These are phyloP conservation scores for Aspergillus ruber DNA, from an alignment of 2,329 filamentous ascomycete species.

Conservation along the genomic window DNA sequence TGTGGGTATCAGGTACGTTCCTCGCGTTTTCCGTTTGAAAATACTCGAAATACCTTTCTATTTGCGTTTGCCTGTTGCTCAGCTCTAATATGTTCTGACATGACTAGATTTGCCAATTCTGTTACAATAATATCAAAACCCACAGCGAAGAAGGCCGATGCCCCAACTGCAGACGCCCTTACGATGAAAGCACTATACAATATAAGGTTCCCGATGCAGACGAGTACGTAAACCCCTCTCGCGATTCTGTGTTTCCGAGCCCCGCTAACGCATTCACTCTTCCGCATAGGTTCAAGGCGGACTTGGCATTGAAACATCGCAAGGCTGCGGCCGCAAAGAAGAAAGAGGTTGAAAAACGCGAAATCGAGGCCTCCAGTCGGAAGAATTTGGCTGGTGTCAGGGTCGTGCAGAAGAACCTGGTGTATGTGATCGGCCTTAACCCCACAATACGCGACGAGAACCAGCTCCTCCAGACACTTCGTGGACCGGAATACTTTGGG, in stretches of 20 bases:
- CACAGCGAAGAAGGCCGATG: conserved; percentile 91
- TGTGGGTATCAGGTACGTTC: conserved; percentile 87
- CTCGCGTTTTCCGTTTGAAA: neutral
- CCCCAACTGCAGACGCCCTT: conserved; percentile 91
- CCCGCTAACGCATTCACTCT: neutral
- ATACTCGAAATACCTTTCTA: neutral
- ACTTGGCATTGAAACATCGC: conserved; percentile 64
- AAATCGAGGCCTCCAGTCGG: conserved; percentile 89
- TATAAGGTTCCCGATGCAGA: conserved; percentile 93
- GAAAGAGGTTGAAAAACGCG: conserved; percentile 92
- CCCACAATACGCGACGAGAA: conserved; percentile 90
- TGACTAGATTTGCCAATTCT: conserved; percentile 91
- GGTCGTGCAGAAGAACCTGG: conserved; percentile 96
- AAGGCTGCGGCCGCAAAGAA: conserved; percentile 86
- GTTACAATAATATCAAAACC: conserved; percentile 98
- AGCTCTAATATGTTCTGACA: neutral
- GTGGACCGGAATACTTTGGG: conserved; percentile 89
- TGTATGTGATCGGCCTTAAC: conserved; percentile 92
- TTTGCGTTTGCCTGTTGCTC: neutral
- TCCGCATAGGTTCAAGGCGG: conserved; percentile 42
- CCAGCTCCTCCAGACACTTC: conserved; percentile 72
- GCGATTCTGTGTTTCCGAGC: too few species aligned
- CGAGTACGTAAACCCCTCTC: conserved; percentile 60
- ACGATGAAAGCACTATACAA: conserved; percentile 94
- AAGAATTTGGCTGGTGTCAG: conserved; percentile 94